Evolutionary conservation across 768 basidiomycete genomes (phyloP).

Genomic region (Solioccasus polychromus): DNA sequence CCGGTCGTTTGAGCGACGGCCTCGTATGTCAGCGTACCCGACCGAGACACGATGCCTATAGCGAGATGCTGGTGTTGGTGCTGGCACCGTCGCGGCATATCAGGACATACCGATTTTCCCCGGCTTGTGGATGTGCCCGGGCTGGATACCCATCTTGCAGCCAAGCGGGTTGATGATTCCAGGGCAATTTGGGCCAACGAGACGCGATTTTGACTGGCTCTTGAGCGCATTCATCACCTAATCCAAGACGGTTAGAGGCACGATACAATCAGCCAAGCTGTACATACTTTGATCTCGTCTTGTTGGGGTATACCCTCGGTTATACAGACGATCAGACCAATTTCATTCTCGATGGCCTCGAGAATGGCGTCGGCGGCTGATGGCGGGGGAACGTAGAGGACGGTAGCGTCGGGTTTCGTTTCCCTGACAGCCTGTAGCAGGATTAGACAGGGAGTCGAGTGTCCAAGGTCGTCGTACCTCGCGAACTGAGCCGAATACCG

Average conservation of each 20-base stretch:
- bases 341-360: conserved; percentile 98
- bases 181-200: conserved; percentile 98
- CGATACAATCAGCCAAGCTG: not conserved
- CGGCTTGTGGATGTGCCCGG: conserved; percentile 95
- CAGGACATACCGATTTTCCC: conserved; percentile 81
- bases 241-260: conserved; percentile 1
- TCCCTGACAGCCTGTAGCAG: conserved; percentile 74
- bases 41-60: conserved; percentile 91
- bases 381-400: conserved; percentile 98
- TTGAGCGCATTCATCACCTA: conserved; percentile 93
- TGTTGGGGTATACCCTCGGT: conserved; percentile 98
- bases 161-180: conserved; percentile 96
- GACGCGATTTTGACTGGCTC: conserved; percentile 89
- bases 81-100: not conserved
- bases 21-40: conserved; percentile 96
- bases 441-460: conserved; percentile 1
- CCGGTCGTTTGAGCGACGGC: conserved; percentile 96
- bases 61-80: not conserved
- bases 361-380: conserved; percentile 95
- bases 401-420: conserved; percentile 85
- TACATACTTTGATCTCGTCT: conserved; percentile 85
- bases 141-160: conserved; percentile 99
- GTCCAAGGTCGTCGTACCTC: conserved; percentile 55
- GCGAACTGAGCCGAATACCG: conserved; percentile 87
- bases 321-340: conserved; percentile 95